Evolutionary conservation across 495 filamentous ascomycete genomes (phyloP), one percentile per base, ranked within the genome.

Genomic region (Bombardia bombarda): DNA sequence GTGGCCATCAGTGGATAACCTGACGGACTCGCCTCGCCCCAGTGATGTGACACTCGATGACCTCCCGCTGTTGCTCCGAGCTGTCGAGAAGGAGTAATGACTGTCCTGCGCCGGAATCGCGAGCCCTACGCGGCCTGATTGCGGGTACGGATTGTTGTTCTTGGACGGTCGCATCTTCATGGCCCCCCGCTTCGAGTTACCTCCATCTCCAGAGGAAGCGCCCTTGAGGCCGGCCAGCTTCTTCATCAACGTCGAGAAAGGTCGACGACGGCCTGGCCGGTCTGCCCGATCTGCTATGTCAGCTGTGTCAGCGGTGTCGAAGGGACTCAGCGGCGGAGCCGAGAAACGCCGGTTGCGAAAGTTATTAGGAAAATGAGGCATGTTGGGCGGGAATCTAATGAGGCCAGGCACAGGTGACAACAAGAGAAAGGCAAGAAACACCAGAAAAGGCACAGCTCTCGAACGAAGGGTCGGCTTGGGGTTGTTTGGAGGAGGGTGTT

Each of bases 171-270:
- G 63, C 65, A 82, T 86, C 52, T 66, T 67, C 42, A 59, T 43
- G 46, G 46, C 45, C 58, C 82, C 82, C 23, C 61, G 63, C 51
- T 44, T 66, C 43, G 54, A 56, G 47, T 24, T 39, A 13, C 48
- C 47, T 26, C 58, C 54, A 16, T 66, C 56, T 10, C 61, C 64
- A 4, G 75, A 69, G 48, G 58, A 70, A 7, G 73, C 74, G 46
- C 62, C 73, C 61, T 90, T 95, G 48, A 95, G 75, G 57, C 79
- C 92, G 23, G 88, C 81, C 21, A 98, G 77, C 47, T 90, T 88
- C 72, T 90, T 95, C 80, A 98, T 86, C 83, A 90, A 89, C 32
- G 78, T 83, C 18, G 90, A 79, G 62, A 98, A 96, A 4, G 90
- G 90, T 38, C 83, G 81, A 39, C 88, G 83, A 41, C 87, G 84